A percentile compares a stretch with the other conserved stretches of the same genome.
Evolutionary conservation across 129 eudicot genomes (phyloP).

Genomic region (Calendula officinalis): DNA sequence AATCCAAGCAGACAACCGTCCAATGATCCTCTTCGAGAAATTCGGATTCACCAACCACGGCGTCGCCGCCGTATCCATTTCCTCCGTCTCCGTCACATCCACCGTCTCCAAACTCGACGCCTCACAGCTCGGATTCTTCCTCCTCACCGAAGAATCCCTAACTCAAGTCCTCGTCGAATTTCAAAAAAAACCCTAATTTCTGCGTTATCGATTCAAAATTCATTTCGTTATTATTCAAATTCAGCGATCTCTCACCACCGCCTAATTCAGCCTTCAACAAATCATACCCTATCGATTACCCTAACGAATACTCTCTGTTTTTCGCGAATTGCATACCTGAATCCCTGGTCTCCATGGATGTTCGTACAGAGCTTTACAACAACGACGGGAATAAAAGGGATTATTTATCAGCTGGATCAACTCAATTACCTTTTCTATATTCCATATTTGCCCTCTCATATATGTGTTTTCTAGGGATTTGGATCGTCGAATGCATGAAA

Average conservation of each 20-base stretch:
- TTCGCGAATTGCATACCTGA: slow-evolving; percentile 31
- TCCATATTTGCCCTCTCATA: slow-evolving; percentile 33
- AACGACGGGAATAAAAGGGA: slow-evolving; percentile 21
- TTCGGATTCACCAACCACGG: slow-evolving; percentile 53
- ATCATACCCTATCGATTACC: slow-evolving; percentile 22
- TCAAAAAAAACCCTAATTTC: slow-evolving; percentile 27
- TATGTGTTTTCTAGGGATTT: slow-evolving; percentile 30
- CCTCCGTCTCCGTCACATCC: slow-evolving; percentile 42
- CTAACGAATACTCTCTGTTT: slow-evolving; percentile 34
- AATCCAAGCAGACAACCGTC: slow-evolving; percentile 42
- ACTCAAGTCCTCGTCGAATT: slow-evolving; percentile 24
- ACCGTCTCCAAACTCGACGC: slow-evolving; percentile 20
- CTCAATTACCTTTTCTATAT: slow-evolving; percentile 34
- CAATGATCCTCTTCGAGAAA: slow-evolving; percentile 48
- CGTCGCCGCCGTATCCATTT: slow-evolving; percentile 35
- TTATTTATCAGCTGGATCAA: slow-evolving; percentile 38
- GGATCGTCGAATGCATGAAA: slow-evolving; percentile 28
- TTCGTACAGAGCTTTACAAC: slow-evolving; percentile 30
- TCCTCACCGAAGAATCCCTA: slow-evolving; percentile 32
- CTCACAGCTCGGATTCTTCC: slow-evolving; percentile 48
- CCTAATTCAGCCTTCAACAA: slow-evolving; percentile 33
- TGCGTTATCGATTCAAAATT: slow-evolving; percentile 44
- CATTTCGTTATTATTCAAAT: slow-evolving; percentile 34
- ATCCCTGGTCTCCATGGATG: slow-evolving; percentile 32
- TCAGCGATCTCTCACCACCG: slow-evolving; percentile 39